Evolutionary conservation across 2,329 filamentous ascomycete genomes (phyloP).

Genomic region (Trichoderma endophyticum): DNA sequence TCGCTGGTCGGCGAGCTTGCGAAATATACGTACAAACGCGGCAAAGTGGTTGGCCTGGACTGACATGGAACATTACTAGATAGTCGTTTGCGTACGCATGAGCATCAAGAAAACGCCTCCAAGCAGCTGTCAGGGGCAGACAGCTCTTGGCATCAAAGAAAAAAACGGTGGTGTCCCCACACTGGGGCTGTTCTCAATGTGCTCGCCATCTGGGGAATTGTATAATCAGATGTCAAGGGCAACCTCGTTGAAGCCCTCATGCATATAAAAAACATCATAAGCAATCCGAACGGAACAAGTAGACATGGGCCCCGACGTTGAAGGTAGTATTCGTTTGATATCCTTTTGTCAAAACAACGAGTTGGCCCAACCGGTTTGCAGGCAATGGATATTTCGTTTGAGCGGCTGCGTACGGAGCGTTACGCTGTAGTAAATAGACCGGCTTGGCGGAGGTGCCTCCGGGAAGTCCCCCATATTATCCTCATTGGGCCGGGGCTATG

Average conservation of each 20-base stretch:
- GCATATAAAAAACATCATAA: not conserved
- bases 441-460: not conserved
- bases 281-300: not conserved
- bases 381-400: not conserved
- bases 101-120: not conserved
- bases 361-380: not conserved
- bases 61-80: constrained; percentile 9
- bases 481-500: not conserved
- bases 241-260: not conserved
- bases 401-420: not conserved
- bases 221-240: not conserved
- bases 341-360: not conserved
- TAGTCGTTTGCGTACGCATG: not conserved
- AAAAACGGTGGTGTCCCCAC: not conserved
- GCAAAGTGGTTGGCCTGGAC: not conserved
- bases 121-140: not conserved
- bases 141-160: not conserved
- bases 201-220: not conserved
- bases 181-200: not conserved
- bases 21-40: constrained; percentile 12
- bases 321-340: not conserved
- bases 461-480: not conserved
- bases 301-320: not conserved
- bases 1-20: not conserved
- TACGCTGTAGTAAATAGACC: not conserved